Percentiles rank a stretch among this genome's conserved stretches.
These are phyloP conservation scores for Ascoidea tarda DNA, from an alignment of 805 yeast genomes.

Conservation along the genomic window DNA sequence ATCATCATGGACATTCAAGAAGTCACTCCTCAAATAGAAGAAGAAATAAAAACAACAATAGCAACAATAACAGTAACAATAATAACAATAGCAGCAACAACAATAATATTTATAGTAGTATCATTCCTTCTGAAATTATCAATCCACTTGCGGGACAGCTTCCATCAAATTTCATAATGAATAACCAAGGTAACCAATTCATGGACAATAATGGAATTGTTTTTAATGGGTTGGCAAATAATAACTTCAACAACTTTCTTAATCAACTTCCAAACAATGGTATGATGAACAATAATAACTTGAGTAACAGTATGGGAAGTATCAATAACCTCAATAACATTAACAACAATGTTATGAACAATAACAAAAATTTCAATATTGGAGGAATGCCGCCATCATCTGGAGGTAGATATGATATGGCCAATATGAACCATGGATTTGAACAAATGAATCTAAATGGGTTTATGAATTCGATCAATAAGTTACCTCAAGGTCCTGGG, in stretches of 20 bases:
- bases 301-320: not conserved
- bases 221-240: not conserved
- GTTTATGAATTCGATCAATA: not conserved
- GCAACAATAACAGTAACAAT: not conserved
- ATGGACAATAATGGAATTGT: not conserved
- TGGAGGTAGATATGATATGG: not conserved
- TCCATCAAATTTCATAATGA: conserved; percentile 6
- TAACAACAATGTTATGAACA: not conserved
- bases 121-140: conserved; percentile 2
- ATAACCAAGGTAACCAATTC: not conserved
- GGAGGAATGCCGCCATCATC: not conserved
- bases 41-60: conserved; percentile 7
- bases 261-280: not conserved
- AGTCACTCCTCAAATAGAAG: conserved; percentile 18
- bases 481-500: not conserved
- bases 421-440: not conserved
- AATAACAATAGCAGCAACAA: not conserved
- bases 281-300: not conserved
- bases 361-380: not conserved
- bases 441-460: not conserved
- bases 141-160: conserved; percentile 4
- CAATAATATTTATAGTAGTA: not conserved
- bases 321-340: not conserved
- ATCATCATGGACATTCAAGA: conserved; percentile 19
- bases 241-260: not conserved